Percentiles rank a stretch among this genome's conserved stretches.
Conservation (phyloP, 1,139 yeast genomes). For the Yamadazyma jaroonii region DNA sequence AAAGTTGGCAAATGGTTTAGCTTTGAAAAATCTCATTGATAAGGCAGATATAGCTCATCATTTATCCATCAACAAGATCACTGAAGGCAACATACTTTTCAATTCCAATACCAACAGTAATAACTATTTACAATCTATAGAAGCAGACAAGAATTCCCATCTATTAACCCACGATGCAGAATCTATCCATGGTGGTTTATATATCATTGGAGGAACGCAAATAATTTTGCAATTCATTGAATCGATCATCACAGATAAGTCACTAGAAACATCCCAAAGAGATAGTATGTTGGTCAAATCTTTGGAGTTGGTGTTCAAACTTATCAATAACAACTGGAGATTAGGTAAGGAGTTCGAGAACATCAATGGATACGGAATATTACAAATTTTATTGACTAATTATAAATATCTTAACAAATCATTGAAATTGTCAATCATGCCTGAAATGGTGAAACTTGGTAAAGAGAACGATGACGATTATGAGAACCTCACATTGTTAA, state of each 20-base stretch:
- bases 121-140: conserved; percentile 15
- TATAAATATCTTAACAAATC: conserved; percentile 22
- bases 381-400: conserved; percentile 29
- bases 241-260: conserved; percentile 14
- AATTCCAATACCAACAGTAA: conserved; percentile 21
- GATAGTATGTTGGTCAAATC: conserved; percentile 23
- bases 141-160: conserved; percentile 14
- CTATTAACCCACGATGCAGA: conserved; percentile 23
- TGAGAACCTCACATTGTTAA: conserved; percentile 15
- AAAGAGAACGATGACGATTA: conserved; percentile 2
- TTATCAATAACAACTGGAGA: conserved; percentile 37
- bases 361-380: conserved; percentile 39
- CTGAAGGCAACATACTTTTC: conserved; percentile 28
- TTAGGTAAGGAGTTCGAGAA: conserved; percentile 41
- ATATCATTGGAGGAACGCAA: conserved; percentile 37
- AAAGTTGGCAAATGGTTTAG: conserved; percentile 11
- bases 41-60: conserved; percentile 20
- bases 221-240: conserved; percentile 33
- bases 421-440: conserved; percentile 14
- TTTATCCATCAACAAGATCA: conserved; percentile 19
- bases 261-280: conserved; percentile 10
- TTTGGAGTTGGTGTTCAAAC: conserved; percentile 24
- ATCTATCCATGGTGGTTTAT: conserved; percentile 32
- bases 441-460: conserved; percentile 1
- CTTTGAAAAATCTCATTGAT: conserved; percentile 14